A percentile compares a stretch with the other conserved stretches of the same genome.
These are phyloP conservation scores for Halophytophthora polymorphica DNA, from an alignment of 352 stramenopile species.

Conservation along the genomic window DNA sequence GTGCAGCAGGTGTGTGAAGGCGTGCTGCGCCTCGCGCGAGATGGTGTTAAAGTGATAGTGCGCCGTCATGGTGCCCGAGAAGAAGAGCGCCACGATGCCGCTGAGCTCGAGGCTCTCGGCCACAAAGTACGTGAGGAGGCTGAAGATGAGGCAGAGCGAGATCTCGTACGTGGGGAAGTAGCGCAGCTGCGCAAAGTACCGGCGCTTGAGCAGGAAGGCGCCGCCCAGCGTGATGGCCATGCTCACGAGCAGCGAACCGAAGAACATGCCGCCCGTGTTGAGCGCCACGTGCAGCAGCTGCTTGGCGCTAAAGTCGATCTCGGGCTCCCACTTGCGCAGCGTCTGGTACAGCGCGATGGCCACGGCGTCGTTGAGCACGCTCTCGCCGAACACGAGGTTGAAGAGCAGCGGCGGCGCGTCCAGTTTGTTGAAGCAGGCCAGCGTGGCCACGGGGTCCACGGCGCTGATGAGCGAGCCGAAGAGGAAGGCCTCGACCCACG, in stretches of 20 bases:
- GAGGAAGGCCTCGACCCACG: constrained; percentile 88
- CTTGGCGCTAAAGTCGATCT: constrained; percentile 60
- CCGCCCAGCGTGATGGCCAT: constrained; percentile 66
- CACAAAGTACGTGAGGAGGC: constrained; percentile 83
- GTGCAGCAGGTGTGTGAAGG: constrained; percentile 83
- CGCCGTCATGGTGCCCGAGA: constrained; percentile 88
- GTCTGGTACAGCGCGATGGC: constrained; percentile 93
- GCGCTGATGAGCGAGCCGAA: constrained; percentile 92
- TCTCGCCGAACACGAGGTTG: constrained; percentile 95
- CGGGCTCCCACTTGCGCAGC: constrained; percentile 83
- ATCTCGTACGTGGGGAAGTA: constrained; percentile 87
- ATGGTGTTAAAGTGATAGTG: constrained; percentile 88
- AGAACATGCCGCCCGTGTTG: constrained; percentile 75
- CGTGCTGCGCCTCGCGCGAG: constrained; percentile 74
- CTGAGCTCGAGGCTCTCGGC: constrained; percentile 76
- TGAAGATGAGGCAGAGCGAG: constrained; percentile 84
- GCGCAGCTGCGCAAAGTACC: constrained; percentile 64
- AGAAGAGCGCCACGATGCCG: constrained; percentile 94
- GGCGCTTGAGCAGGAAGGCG: constrained; percentile 75
- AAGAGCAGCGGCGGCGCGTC: constrained; percentile 88
- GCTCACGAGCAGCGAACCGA: constrained; percentile 72
- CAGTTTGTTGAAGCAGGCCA: constrained; percentile 92
- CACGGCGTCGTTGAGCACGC: constrained; percentile 93
- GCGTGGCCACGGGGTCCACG: constrained; percentile 91
- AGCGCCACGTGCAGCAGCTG: constrained; percentile 60